Conservation (phyloP, 208 protist genomes). For the Wallacemonas rigidus region DNA sequence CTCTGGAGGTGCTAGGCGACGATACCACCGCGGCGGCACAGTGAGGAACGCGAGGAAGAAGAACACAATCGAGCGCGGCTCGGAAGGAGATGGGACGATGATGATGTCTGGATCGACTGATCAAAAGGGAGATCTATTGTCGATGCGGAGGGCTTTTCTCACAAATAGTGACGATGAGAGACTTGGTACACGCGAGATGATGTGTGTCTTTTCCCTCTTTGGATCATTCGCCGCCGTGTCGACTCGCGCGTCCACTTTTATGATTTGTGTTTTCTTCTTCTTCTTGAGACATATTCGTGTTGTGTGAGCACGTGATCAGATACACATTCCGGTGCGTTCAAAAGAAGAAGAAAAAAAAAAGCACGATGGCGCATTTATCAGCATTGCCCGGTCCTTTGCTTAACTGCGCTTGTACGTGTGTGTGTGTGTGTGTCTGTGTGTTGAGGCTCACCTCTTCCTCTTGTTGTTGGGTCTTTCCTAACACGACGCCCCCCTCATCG, state of each 20-base stretch:
- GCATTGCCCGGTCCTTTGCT: no score
- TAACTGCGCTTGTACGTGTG: background rate
- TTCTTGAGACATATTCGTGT: no score
- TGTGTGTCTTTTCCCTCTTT: conserved; percentile 12
- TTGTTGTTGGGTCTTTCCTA: background rate
- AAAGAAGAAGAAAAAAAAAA: conserved; percentile 22
- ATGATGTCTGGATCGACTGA: no score
- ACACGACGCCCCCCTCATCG: background rate
- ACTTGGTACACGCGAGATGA: no score
- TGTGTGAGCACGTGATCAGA: no score
- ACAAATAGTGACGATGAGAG: no score
- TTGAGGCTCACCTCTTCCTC: background rate
- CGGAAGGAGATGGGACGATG: no score
- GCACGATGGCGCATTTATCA: background rate
- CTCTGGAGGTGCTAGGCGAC: conserved; percentile 91
- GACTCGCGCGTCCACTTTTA: background rate
- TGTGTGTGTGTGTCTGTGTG: background rate
- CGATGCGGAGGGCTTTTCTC: no score
- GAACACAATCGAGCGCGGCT: conserved; percentile 19
- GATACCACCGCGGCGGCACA: background rate
- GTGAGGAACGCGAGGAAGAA: conserved; percentile 98
- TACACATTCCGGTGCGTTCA: background rate
- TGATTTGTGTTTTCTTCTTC: background rate
- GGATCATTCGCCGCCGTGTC: background rate
- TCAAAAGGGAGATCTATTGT: no score